Base-by-base conservation (phyloP, 108 stramenopile species). In the Schizochytrium sp. region DNA sequence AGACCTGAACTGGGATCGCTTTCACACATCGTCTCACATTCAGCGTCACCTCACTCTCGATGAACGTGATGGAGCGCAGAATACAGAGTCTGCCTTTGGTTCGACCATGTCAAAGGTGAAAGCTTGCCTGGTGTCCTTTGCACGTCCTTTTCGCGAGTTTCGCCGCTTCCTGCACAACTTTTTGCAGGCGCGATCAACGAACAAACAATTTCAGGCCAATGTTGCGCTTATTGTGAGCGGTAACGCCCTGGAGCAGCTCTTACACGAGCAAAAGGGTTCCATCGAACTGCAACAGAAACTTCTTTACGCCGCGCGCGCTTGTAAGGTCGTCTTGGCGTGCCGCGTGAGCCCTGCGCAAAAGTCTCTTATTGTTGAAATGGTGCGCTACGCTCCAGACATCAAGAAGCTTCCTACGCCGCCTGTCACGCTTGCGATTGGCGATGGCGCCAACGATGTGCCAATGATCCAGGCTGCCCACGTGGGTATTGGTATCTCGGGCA, bases 391-490 rank as follows among this genome's bases (percentile, higher is more conserved):
- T 0, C 34, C 41, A 2, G 45, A 87, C 72, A 3, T 53, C 76
- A 83, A 83, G 28, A 1, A 53, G 48, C 51, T 83, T 6, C 72
- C 91, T 60, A 44, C 29, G 47, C 60, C 87, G 89, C 87, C 88
- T 8, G 59, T 87, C 51, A 89, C 92, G 5, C 89, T 93, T 2
- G 87, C 91, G 51, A 91, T 93, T 59, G 94, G 95, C 57, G 95
- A 95, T 72, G 95, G 95, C 43, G 95, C 94, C 41, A 95, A 95
- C 91, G 95, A 95, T 90, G 94, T 95, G 28, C 87, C 91, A 53
- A 95, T 95, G 95, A 95, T 95, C 63, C 92, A 94, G 89, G 89
- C 92, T 4, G 95, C 95, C 19, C 94, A 95, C 57, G 90, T 95
- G 28, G 95, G 95, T 16, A 92, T 95, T 16, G 95, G 95, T 10